phyloP scores from a whole-genome alignment of 1,284 basidiomycete species.

The Microbotryum saponariae region DNA sequence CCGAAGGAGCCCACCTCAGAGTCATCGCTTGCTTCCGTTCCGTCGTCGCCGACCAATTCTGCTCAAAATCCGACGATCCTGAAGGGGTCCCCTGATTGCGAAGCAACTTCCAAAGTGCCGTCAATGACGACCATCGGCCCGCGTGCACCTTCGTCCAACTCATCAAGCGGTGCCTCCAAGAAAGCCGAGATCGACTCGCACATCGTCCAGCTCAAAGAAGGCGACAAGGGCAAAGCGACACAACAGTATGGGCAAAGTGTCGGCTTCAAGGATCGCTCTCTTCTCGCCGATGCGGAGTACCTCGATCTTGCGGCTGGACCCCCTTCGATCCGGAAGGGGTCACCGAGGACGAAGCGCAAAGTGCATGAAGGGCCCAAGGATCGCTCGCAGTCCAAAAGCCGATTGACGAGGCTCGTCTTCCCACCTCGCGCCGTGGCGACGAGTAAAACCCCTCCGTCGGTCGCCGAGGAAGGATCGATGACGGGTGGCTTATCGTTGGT shows the following conservation, averaged over 20 bases:
- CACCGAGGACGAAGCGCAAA: no score
- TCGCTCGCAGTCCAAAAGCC: no score
- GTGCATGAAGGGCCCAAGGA: no score
- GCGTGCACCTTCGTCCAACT: slow-evolving; percentile 7
- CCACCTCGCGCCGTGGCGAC: no score
- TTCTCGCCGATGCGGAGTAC: slow-evolving; percentile 45
- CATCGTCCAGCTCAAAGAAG: slow-evolving; percentile 44
- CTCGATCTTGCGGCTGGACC: slow-evolving; percentile 46
- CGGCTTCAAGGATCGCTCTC: slow-evolving; percentile 46
- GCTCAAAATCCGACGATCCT: background rate
- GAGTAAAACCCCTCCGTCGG: no score
- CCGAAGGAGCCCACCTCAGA: slow-evolving; percentile 26
- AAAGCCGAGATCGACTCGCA: slow-evolving; percentile 35
- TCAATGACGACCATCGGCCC: slow-evolving; percentile 35
- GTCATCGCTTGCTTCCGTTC: background rate
- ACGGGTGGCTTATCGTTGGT: no score
- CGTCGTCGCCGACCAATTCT: background rate
- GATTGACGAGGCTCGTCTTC: no score
- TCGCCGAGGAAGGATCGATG: no score
- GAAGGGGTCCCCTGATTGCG: slow-evolving; percentile 11
- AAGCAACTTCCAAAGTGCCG: slow-evolving; percentile 41
- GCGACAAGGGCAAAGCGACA: slow-evolving; percentile 45
- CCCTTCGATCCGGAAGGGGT: no score
- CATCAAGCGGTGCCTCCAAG: slow-evolving; percentile 4
- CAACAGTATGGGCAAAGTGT: slow-evolving; percentile 44